Evolutionary conservation across 768 basidiomycete genomes (phyloP).

Genomic region (Rhodotorula graminis): DNA sequence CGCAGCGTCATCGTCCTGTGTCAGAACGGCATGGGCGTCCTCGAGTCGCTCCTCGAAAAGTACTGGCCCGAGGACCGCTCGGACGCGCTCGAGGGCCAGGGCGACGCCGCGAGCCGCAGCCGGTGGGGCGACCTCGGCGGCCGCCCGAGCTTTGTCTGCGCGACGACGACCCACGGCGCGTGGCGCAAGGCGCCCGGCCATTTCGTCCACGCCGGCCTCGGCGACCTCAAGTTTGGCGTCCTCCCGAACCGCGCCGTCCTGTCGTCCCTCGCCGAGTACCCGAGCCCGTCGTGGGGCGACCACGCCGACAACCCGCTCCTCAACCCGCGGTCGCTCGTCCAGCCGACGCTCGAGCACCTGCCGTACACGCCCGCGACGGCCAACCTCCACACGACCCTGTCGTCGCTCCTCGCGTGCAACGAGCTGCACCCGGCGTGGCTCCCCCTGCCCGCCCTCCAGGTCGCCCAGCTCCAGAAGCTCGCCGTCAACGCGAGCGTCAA

Average conservation of each 20-base stretch:
- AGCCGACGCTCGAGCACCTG: slow-evolving; percentile 34
- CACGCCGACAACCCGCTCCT: slow-evolving; percentile 36
- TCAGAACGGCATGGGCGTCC: slow-evolving; percentile 90
- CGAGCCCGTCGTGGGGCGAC: background rate
- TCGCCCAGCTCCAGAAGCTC: slow-evolving; percentile 69
- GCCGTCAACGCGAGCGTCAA: slow-evolving; percentile 78
- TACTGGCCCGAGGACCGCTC: slow-evolving; percentile 61
- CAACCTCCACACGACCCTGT: slow-evolving; percentile 64
- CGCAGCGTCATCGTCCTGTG: slow-evolving; percentile 82
- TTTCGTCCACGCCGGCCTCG: slow-evolving; percentile 66
- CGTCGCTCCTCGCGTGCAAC: slow-evolving; percentile 56
- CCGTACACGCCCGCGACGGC: slow-evolving; percentile 25
- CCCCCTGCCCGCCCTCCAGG: slow-evolving; percentile 63
- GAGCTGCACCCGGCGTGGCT: slow-evolving; percentile 63
- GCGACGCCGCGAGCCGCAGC: background rate
- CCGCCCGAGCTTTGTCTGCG: slow-evolving; percentile 80
- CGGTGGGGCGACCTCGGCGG: slow-evolving; percentile 48
- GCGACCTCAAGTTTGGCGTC: slow-evolving; percentile 71
- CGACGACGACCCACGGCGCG: slow-evolving; percentile 74
- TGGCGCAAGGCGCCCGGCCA: slow-evolving; percentile 55
- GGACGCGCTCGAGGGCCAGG: slow-evolving; percentile 8
- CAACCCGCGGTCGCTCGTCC: slow-evolving; percentile 35
- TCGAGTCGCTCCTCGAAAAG: slow-evolving; percentile 64
- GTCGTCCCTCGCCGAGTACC: slow-evolving; percentile 16
- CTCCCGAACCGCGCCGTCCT: slow-evolving; percentile 60